A percentile compares a stretch with the other conserved stretches of the same genome.
These are phyloP conservation scores for Pseudomonodictys pantanalensis DNA, from an alignment of 495 filamentous ascomycete genomes.

Conservation along the genomic window DNA sequence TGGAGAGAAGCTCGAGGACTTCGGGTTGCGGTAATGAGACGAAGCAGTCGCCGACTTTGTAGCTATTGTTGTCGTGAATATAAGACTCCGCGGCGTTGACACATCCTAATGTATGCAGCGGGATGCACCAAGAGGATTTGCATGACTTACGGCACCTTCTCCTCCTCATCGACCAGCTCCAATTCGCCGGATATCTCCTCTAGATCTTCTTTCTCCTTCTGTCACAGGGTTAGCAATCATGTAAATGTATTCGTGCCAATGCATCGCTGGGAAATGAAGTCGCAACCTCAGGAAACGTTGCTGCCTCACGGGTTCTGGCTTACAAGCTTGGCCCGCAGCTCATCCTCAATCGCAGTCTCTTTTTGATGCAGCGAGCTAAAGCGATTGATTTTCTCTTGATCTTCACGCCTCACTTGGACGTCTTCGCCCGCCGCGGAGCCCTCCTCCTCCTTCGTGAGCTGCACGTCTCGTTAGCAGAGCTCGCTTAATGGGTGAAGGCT, in stretches of 20 bases:
- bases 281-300: neutral
- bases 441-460: constrained; percentile 95
- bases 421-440: constrained; percentile 64
- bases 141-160: constrained; percentile 81
- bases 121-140: neutral
- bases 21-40: constrained; percentile 78
- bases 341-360: constrained; percentile 71
- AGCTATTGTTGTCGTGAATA: constrained; percentile 61
- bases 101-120: constrained; percentile 9
- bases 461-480: neutral
- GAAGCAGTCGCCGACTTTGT: constrained; percentile 96
- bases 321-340: constrained; percentile 80
- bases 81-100: no score
- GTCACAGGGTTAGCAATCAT: constrained; percentile 1
- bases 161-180: constrained; percentile 93
- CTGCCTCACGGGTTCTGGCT: constrained; percentile 30
- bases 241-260: neutral
- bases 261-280: no score
- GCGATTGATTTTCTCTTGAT: constrained; percentile 97
- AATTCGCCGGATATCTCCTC: constrained; percentile 88
- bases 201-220: constrained; percentile 99
- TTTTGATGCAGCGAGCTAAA: constrained; percentile 94
- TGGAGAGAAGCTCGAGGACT: constrained; percentile 76
- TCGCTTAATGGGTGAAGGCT: neutral
- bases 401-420: constrained; percentile 87